phyloP scores from a whole-genome alignment of 768 basidiomycete species.

The Chlorophyllum brunneum region DNA sequence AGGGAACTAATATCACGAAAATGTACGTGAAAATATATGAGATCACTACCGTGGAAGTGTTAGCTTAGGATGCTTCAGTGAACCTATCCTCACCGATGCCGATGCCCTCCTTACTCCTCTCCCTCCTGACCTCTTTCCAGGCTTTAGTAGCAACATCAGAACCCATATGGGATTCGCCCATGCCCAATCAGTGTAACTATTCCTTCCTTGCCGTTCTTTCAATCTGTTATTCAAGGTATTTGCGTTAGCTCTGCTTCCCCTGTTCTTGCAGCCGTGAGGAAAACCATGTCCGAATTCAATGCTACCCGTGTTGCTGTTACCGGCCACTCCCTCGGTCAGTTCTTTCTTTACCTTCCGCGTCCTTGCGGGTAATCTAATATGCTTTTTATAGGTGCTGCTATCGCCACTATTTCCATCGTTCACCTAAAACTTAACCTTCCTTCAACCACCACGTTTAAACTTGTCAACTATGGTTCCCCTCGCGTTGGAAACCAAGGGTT shows the following conservation, averaged over 20 bases:
- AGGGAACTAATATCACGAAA: constrained; percentile 29
- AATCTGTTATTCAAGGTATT: too few species aligned
- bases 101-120: constrained; percentile 30
- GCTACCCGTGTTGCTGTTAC: constrained; percentile 35
- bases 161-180: constrained; percentile 41
- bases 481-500: constrained; percentile 34
- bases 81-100: constrained; percentile 34
- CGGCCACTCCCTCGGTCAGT: constrained; percentile 40
- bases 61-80: constrained; percentile 18
- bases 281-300: constrained; percentile 26
- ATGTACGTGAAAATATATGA: constrained; percentile 24
- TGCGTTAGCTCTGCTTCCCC: constrained; percentile 33
- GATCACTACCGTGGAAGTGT: background rate
- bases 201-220: background rate
- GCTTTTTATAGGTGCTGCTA: constrained; percentile 30
- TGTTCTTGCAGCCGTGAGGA: constrained; percentile 37
- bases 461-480: constrained; percentile 40
- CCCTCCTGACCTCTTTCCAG: constrained; percentile 40
- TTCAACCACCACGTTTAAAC: constrained; percentile 29
- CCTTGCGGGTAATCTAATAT: background rate
- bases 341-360: too few species aligned
- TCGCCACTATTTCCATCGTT: constrained; percentile 45
- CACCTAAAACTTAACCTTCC: constrained; percentile 47
- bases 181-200: constrained; percentile 24
- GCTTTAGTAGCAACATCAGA: constrained; percentile 30